Conservation (phyloP, 305 asterid species). For the Solanum hybrid region DNA sequence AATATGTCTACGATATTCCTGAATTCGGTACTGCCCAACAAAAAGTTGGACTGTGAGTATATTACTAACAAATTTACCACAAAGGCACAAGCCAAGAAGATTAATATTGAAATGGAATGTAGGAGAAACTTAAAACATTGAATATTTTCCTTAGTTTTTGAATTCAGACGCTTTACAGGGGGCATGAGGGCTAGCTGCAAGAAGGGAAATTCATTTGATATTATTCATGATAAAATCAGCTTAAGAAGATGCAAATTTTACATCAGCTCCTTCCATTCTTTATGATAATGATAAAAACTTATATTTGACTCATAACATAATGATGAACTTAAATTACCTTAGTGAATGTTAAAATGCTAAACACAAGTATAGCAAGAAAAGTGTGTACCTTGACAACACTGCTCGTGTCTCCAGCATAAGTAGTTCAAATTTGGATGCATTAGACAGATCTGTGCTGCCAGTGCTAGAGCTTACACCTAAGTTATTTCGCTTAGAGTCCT, state of each 20-base stretch:
- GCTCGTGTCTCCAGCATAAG: constrained; percentile 75
- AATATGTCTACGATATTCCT: constrained; percentile 46
- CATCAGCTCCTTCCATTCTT: neutral
- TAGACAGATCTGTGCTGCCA: constrained; percentile 31
- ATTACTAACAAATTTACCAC: neutral
- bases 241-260: neutral
- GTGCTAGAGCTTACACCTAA: constrained; percentile 30
- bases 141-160: neutral
- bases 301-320: neutral
- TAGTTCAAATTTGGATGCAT: constrained; percentile 51
- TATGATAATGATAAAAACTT: neutral
- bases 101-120: neutral
- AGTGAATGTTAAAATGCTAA: neutral
- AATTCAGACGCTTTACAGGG: neutral
- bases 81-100: neutral
- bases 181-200: neutral
- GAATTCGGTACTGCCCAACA: constrained; percentile 42
- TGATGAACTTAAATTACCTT: neutral
- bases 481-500: constrained; percentile 40
- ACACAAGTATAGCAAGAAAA: neutral
- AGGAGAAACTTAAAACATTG: neutral
- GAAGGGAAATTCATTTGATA: neutral
- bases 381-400: constrained; percentile 59
- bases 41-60: neutral
- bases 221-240: neutral